phyloP scores from a whole-genome alignment of 768 basidiomycete genomes.

The Infundibulicybe gibba region DNA sequence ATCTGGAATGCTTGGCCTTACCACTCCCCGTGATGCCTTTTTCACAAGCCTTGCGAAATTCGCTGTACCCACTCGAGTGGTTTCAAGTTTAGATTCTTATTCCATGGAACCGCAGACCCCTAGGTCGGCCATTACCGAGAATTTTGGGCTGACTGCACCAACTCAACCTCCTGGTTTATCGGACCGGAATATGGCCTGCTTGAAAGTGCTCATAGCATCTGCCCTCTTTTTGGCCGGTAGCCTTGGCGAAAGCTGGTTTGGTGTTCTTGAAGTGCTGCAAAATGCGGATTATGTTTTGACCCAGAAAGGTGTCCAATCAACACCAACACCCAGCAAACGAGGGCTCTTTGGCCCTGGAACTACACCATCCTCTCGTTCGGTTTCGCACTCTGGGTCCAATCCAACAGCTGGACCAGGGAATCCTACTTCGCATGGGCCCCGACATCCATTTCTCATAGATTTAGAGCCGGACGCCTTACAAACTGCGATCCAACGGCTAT shows the following conservation, averaged over 20 bases:
- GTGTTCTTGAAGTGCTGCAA: constrained; percentile 86
- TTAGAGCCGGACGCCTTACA: constrained; percentile 75
- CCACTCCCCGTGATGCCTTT: constrained; percentile 91
- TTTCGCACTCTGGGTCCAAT: constrained; percentile 27
- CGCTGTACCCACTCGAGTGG: constrained; percentile 86
- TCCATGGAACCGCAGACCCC: constrained; percentile 48
- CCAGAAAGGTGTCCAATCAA: constrained; percentile 42
- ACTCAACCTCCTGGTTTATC: constrained; percentile 71
- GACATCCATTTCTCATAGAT: constrained; percentile 68
- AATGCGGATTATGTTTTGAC: constrained; percentile 92
- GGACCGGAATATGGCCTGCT: constrained; percentile 86
- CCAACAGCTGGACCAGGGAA: constrained; percentile 10
- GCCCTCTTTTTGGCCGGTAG: constrained; percentile 81
- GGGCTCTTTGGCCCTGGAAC: constrained; percentile 25
- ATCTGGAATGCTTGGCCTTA: constrained; percentile 82
- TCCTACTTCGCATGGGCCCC: constrained; percentile 13
- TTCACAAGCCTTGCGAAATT: constrained; percentile 87
- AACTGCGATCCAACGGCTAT: constrained; percentile 73
- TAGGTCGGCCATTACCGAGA: constrained; percentile 58
- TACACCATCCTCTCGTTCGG: constrained; percentile 31
- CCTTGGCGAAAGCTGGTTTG: constrained; percentile 90
- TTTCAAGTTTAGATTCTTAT: constrained; percentile 72
- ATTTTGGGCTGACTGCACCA: constrained; percentile 55
- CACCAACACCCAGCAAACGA: constrained; percentile 25
- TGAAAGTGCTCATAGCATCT: constrained; percentile 77